Evolutionary conservation across 2,329 filamentous ascomycete genomes (phyloP), one percentile per base, ranked within the genome.

Genomic region (Colletotrichum tofieldiae): DNA sequence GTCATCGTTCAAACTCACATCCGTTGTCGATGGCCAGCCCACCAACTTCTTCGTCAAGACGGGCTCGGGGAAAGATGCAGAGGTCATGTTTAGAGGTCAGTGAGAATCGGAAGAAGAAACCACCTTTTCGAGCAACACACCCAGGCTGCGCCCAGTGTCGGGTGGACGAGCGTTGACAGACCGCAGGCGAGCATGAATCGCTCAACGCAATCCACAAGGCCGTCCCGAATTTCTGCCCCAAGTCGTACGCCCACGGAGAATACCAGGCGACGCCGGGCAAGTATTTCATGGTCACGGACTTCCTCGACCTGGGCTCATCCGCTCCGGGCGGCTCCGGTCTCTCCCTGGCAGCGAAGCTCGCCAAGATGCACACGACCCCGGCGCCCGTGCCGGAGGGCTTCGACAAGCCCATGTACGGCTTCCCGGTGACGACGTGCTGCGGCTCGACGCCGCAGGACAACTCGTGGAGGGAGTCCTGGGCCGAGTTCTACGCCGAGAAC

Each of bases 361-460:
- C 93, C 1, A 90, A 88, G 77, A 84, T 98, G 56, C 96, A 98
- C 81, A 92, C 89, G 2, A 94, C 91, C 0, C 90, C 93, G 0
- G 93, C 93, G 0, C 93, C 94, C 0, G 80, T 86, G 0, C 91
- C 92, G 1, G 81, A 88, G 14, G 90, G 89, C 26, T 86, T 89
- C 74, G 82, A 87, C 1, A 85, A 78, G 47, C 90, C 91, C 3
- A 85, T 91, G 82, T 98, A 96, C 76, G 96, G 96, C 2, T 98
- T 98, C 78, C 93, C 93, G 0, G 92, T 93, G 0, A 84, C 93
- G 0, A 98, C 95, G 0, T 98, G 93, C 82, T 98, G 96, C 81
- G 95, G 95, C 2, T 90, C 94, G 56, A 96, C 94, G 9, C 88
- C 88, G 51, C 96, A 98, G 82, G 90, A 94, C 59, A 98, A 98